phyloP scores from a whole-genome alignment of 768 basidiomycete species.

The Suillus luteus region DNA sequence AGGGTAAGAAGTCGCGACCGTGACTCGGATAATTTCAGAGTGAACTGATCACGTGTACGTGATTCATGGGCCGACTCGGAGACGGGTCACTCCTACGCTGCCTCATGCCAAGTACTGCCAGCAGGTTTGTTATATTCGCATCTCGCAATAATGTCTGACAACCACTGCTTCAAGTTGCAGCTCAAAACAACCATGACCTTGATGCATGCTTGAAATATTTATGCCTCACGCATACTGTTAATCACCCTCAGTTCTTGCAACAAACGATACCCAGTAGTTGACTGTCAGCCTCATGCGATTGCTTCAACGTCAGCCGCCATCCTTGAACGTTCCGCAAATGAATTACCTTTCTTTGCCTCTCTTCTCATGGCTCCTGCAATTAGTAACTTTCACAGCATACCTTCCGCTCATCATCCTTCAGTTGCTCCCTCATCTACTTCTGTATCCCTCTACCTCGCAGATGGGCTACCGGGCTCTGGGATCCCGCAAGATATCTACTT shows the following conservation, averaged over 20 bases:
- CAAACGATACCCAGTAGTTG: background rate
- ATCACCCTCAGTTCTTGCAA: background rate
- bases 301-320: background rate
- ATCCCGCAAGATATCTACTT: background rate
- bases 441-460: background rate
- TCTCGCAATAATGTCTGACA: background rate
- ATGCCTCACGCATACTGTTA: background rate
- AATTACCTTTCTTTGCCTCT: background rate
- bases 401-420: background rate
- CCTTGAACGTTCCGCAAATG: background rate
- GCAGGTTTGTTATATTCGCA: background rate
- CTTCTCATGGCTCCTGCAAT: background rate
- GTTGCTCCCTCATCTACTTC: background rate
- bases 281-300: slow-evolving; percentile 2
- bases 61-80: too few relatives aligned
- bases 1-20: too few relatives aligned
- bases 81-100: too few relatives aligned
- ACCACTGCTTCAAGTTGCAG: background rate
- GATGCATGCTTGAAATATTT: background rate
- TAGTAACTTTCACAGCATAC: background rate
- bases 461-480: background rate
- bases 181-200: background rate
- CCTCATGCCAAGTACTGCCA: too few relatives aligned
- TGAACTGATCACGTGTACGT: too few relatives aligned
- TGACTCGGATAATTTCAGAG: too few relatives aligned